These are phyloP conservation scores for Alnus glutinosa DNA, from an alignment of 306 rosid species.

Conservation along the genomic window DNA sequence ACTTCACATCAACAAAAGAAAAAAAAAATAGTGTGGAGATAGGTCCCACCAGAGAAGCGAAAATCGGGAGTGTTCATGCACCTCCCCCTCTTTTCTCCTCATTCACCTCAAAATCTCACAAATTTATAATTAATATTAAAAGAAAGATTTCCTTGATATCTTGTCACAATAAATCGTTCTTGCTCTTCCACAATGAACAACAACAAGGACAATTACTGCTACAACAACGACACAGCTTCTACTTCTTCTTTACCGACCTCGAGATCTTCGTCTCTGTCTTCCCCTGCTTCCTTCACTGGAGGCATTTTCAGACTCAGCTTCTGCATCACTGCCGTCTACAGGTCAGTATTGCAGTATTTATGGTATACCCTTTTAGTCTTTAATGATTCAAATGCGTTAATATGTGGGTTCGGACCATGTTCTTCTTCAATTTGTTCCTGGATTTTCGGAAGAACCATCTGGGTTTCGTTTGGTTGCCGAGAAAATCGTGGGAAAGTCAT, in stretches of 20 bases:
- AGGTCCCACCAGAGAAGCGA: constrained; percentile 15
- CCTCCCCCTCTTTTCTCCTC: constrained; percentile 19
- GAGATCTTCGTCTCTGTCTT: not conserved
- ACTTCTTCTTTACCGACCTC: not conserved
- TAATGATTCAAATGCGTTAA: constrained; percentile 5
- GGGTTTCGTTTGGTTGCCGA: constrained; percentile 19
- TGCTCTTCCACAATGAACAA: constrained; percentile 21
- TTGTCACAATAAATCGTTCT: constrained; percentile 23
- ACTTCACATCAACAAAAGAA: too few species aligned
- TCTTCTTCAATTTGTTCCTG: not conserved
- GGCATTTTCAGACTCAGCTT: constrained; percentile 3
- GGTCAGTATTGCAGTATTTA: constrained; percentile 28
- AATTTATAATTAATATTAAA: not conserved
- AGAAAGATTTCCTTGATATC: not conserved
- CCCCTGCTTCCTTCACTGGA: not conserved
- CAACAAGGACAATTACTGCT: not conserved
- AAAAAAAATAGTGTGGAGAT: too few species aligned
- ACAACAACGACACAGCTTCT: not conserved
- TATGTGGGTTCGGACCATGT: constrained; percentile 15
- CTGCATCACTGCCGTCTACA: constrained; percentile 12
- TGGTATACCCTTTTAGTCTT: not conserved
- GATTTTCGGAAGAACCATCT: not conserved
- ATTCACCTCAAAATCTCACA: not conserved
- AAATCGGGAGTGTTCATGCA: constrained; percentile 44
- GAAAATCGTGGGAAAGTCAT: not conserved